Percentiles rank a stretch among this genome's conserved stretches.
phyloP scores from a whole-genome alignment of 768 basidiomycete species.

The Sarcomyxa edulis region DNA sequence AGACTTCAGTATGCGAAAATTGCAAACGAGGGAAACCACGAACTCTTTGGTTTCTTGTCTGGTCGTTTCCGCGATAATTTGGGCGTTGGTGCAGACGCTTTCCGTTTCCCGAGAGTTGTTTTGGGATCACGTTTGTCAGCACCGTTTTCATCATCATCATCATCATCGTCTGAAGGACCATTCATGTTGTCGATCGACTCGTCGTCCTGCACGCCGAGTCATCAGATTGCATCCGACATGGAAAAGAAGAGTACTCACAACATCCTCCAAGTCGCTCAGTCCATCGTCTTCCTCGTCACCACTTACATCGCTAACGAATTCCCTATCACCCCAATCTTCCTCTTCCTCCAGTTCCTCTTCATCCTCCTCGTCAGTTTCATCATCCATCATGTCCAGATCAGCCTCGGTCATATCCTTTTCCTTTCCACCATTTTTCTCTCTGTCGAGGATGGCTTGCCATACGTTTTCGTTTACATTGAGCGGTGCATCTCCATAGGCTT shows the following conservation, averaged over 20 bases:
- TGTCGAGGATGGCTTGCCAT: conserved; percentile 88
- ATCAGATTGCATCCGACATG: conserved; percentile 18
- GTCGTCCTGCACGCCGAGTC: conserved; percentile 3
- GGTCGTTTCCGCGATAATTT: conserved; percentile 47
- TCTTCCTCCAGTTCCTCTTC: conserved; percentile 55
- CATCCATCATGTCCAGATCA: conserved; percentile 49
- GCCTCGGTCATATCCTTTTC: conserved; percentile 41
- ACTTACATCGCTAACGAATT: conserved; percentile 74
- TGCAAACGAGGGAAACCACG: conserved; percentile 17
- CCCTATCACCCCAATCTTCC: conserved; percentile 54
- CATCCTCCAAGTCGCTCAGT: conserved; percentile 67
- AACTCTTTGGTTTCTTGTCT: conserved; percentile 59
- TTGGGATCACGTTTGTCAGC: conserved; percentile 29
- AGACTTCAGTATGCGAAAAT: conserved; percentile 2
- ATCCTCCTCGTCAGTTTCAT: conserved; percentile 57
- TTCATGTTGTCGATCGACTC: conserved; percentile 36
- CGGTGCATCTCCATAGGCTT: conserved; percentile 96
- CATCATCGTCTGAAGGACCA: conserved; percentile 36
- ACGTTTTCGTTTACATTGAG: conserved; percentile 97
- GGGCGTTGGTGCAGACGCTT: conserved; percentile 36
- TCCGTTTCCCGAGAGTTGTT: conserved; percentile 63
- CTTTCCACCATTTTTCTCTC: conserved; percentile 53
- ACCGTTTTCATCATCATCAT: conserved; percentile 31
- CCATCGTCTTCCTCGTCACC: conserved; percentile 61
- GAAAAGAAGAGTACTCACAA: conserved; percentile 40